Conservation (phyloP, 208 protist species). For the Trypanosoma congolense region DNA sequence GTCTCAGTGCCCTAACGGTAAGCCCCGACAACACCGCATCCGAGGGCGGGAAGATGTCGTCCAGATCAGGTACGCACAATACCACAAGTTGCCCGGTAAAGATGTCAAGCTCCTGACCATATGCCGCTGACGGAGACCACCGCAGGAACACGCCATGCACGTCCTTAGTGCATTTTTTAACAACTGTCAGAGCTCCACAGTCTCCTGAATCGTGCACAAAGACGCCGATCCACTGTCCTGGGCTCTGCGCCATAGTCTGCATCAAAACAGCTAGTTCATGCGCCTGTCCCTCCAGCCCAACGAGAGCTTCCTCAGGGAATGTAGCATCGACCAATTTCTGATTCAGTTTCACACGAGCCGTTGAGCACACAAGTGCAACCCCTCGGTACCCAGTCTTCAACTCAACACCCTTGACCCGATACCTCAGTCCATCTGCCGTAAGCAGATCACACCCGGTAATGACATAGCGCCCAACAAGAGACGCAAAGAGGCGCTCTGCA, state of each 20-base stretch:
- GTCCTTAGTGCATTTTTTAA: constrained; percentile 26
- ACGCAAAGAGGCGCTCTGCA: constrained; percentile 33
- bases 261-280: constrained; percentile 25
- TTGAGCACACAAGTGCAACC: constrained; percentile 38
- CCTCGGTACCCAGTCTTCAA: constrained; percentile 51
- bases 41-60: constrained; percentile 39
- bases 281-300: constrained; percentile 37
- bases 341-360: constrained; percentile 60
- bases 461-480: constrained; percentile 49
- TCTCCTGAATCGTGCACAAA: constrained; percentile 39
- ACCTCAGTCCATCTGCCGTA: constrained; percentile 28
- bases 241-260: constrained; percentile 15
- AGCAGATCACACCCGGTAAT: constrained; percentile 32
- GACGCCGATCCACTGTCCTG: constrained; percentile 33
- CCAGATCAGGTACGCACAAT: constrained; percentile 30
- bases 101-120: constrained; percentile 9
- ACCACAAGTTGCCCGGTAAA: constrained; percentile 23
- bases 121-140: constrained; percentile 32
- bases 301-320: constrained; percentile 2
- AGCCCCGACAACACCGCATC: constrained; percentile 32
- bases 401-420: constrained; percentile 40
- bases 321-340: constrained; percentile 2
- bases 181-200: constrained; percentile 42
- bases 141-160: constrained; percentile 15
- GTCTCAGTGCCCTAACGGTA: constrained; percentile 23